Evolutionary conservation across 2,329 filamentous ascomycete species (phyloP), one percentile per base, ranked within the genome.

Genomic region (Polytolypa hystricis): DNA sequence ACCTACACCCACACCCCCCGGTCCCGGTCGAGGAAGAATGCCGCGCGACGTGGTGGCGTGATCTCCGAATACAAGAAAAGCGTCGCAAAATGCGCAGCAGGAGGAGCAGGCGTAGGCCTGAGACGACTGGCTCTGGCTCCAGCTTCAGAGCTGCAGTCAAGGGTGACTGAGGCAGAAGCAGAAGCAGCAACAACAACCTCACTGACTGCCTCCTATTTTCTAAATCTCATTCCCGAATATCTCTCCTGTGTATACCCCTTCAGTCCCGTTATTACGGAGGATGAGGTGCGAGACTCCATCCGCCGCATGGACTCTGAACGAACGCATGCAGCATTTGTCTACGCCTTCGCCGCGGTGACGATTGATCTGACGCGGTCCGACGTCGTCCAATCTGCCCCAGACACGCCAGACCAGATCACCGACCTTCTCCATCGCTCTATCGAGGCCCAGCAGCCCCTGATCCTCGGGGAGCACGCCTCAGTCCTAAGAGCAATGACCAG

Each of bases 401-500:
- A n/a, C n/a, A 53, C 41, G 44, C 49, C 43, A 32, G 55, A 42
- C 10, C 52, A 47, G n/a, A 47, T 54, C 33, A 36, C 44, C 10
- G 44, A 47, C 7, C 41, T 57, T 20, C 36, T 50, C 19, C 56
- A 38, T 44, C 64, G 42, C 50, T 60, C 50, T 41, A 56, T 48
- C 44, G 53, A 55, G 34, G 47, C 54, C 5, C 56, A 60, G 9
- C 51, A 58, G 7, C 58, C 61, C n/a, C 44, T 61, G 1, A 47
- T 51, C 9, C 54, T 56, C 4, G 58, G 61, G n/a, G 55, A 61
- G 3, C 55, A 57, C 1, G 57, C 64, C 8, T 64, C 61, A 0
- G 57, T 69, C 20, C 61, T 65, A 40, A 58, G 64, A 25, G 60
- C 67, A 10, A 65, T 71, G 57, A 68, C 65, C n/a, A 66, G 62